These are phyloP conservation scores for Microascus cirrosus DNA, from an alignment of 2,329 filamentous ascomycete genomes.

Conservation along the genomic window DNA sequence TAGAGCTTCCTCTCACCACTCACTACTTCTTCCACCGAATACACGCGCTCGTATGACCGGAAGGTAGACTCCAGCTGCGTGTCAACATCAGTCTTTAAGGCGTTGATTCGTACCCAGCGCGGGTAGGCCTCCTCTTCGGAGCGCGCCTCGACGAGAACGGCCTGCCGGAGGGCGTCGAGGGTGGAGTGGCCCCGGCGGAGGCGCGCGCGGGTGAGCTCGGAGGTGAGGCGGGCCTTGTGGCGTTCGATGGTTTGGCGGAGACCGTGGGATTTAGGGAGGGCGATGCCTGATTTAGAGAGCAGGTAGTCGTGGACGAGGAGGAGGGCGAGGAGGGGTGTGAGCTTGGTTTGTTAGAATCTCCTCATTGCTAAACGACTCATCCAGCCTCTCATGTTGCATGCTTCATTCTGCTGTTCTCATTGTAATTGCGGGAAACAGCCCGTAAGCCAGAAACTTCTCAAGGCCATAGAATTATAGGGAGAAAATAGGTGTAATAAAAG, in stretches of 20 bases:
- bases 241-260: conserved; percentile 64
- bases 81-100: conserved; percentile 58
- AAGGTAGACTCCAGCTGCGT: conserved; percentile 70
- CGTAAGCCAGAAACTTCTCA: not conserved
- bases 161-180: conserved; percentile 51
- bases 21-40: conserved; percentile 41
- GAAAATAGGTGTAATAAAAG: not conserved
- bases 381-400: too few species aligned
- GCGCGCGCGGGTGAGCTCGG: conserved; percentile 73
- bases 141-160: conserved; percentile 39
- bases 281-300: conserved; percentile 70
- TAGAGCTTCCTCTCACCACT: conserved; percentile 31
- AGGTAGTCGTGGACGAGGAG: conserved; percentile 81
- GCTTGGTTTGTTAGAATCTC: conserved; percentile 31
- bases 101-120: conserved; percentile 88
- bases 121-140: conserved; percentile 52
- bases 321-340: conserved; percentile 69
- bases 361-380: not conserved
- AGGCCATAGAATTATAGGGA: not conserved
- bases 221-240: conserved; percentile 69
- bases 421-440: not conserved
- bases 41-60: conserved; percentile 44
- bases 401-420: too few species aligned
- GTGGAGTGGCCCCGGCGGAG: conserved; percentile 60
- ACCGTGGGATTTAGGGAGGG: conserved; percentile 68